Evolutionary conservation across 2,329 filamentous ascomycete genomes (phyloP), one percentile per base, ranked within the genome.

Genomic region (Clonostachys byssicola): DNA sequence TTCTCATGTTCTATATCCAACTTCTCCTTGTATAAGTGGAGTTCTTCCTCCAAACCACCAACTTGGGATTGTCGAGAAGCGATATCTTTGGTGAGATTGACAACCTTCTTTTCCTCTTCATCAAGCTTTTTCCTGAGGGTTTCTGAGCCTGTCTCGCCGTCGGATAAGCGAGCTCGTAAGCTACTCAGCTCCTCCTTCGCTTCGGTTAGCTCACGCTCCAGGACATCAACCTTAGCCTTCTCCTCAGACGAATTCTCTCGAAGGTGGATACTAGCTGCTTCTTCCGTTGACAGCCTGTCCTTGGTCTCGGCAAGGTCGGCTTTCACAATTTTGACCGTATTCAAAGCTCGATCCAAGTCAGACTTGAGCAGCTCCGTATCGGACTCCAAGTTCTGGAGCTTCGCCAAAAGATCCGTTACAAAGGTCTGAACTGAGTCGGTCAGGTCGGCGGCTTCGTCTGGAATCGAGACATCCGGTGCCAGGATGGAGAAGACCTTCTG

Each of bases 131-230:
- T 86, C 47, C 88, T 83, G 47, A 96, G 69, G 30, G 81, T 83
- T 63, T 92, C 89, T 0, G 89, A 91, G 6, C 90, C 90, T 4
- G 85, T 91, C 64, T 94, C 89, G 14, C 89, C 91, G 53, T 92
- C 87, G 2, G 87, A 82, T 59, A 95, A 85, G 62, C 86, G 87
- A 14, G 74, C 72, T 48, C 88, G 81, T 18, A 95, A 70, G 30
- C 78, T 73, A 48, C 77, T 79, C 18, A 95, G 74, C 55, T 94
- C 86, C 13, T 77, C 71, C 38, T 88, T 83, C 50, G 87, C 82
- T 47, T 88, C 82, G 3, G 77, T 73, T 4, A 83, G 63, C 56
- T 85, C 80, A 30, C 58, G 62, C 55, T 85, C 80, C 1, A 85
- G 64, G 3, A 77, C 74, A n/a, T 60, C 50, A 3, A 74, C 72